Conservation (phyloP, 208 protist species). For the Angomonas ambiguus region DNA sequence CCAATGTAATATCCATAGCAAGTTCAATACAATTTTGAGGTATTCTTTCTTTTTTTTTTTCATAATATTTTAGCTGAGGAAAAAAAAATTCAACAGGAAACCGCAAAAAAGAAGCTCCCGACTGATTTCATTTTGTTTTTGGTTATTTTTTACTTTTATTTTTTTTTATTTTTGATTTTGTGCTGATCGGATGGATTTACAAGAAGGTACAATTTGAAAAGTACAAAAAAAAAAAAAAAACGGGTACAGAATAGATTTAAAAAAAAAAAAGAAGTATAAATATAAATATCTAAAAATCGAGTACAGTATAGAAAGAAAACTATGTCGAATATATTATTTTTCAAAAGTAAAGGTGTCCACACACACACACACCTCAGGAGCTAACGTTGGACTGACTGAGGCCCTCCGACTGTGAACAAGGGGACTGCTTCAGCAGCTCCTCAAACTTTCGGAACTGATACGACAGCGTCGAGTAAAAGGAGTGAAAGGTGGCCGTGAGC, state of each 20-base stretch:
- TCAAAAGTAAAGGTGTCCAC: background rate
- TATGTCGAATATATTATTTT: background rate
- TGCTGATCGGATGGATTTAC: background rate
- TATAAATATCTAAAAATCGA: background rate
- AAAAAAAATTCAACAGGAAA: constrained; percentile 7
- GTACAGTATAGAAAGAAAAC: background rate
- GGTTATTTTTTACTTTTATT: no score
- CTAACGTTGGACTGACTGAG: background rate
- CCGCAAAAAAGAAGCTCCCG: no score
- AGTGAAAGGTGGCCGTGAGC: constrained; percentile 11
- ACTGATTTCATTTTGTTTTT: no score
- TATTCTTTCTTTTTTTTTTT: background rate
- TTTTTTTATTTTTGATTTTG: no score
- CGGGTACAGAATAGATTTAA: background rate
- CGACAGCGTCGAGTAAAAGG: constrained; percentile 20
- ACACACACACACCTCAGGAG: background rate
- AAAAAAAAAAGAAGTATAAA: constrained; percentile 6
- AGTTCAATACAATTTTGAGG: background rate
- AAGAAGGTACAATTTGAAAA: constrained; percentile 2
- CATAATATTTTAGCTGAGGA: background rate
- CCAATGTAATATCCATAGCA: background rate
- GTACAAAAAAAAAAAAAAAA: constrained; percentile 12
- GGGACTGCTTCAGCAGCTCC: constrained; percentile 14
- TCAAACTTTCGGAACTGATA: constrained; percentile 37
- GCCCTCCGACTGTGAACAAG: background rate